phyloP scores from a whole-genome alignment of 148 eudicot species.

The Rhododendron vialii region DNA sequence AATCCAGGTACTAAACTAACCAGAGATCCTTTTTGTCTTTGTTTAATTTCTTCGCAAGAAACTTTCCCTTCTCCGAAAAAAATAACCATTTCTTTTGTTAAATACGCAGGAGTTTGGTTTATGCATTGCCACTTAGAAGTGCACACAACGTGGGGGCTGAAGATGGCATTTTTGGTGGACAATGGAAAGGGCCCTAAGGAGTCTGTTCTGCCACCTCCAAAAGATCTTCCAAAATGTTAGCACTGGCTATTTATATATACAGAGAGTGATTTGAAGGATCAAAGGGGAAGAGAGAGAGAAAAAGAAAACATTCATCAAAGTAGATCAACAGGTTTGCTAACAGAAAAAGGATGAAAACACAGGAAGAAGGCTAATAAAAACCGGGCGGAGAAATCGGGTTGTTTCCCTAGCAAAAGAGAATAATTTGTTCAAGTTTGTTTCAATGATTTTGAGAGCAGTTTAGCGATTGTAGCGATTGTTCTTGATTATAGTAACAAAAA shows the following conservation, averaged over 20 bases:
- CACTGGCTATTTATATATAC: slow-evolving; percentile 4
- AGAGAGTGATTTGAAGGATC: slow-evolving; percentile 12
- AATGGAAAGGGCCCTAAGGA: slow-evolving; percentile 34
- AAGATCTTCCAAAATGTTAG: slow-evolving; percentile 34
- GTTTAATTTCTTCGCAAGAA: too few species aligned
- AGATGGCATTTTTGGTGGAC: slow-evolving; percentile 39
- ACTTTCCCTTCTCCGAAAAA: slow-evolving; percentile 19
- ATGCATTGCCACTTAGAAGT: slow-evolving; percentile 32
- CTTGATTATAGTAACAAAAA: not conserved
- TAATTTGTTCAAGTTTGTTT: not conserved
- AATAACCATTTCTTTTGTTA: not conserved
- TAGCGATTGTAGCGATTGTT: not conserved
- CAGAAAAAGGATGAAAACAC: not conserved
- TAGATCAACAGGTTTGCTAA: not conserved
- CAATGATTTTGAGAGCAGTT: not conserved
- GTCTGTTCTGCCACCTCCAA: slow-evolving; percentile 35
- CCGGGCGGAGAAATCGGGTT: not conserved
- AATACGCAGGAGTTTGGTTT: slow-evolving; percentile 21
- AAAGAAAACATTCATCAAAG: not conserved
- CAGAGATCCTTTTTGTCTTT: too few species aligned
- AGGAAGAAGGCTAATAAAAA: not conserved
- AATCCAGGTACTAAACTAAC: slow-evolving; percentile 10
- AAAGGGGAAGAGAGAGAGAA: slow-evolving; percentile 28
- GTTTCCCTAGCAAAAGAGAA: not conserved
- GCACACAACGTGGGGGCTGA: slow-evolving; percentile 40